phyloP scores from a whole-genome alignment of 2,329 filamentous ascomycete genomes.

The Aspergillus clavatus region DNA sequence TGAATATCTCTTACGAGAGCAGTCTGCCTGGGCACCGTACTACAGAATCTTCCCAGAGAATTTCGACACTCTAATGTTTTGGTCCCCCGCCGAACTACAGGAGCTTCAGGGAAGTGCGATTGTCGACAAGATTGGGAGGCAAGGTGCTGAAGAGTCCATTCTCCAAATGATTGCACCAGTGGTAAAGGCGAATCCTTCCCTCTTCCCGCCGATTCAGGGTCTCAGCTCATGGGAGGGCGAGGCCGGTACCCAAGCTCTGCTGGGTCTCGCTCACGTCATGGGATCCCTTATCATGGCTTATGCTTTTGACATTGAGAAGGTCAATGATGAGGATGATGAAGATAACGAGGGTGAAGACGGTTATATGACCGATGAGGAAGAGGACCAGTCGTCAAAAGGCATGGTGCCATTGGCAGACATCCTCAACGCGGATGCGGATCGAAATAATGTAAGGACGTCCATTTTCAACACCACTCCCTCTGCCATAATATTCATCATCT shows the following conservation, averaged over 20 bases:
- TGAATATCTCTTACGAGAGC: conserved; percentile 57
- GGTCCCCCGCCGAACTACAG: conserved; percentile 64
- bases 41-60: conserved; percentile 65
- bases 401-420: conserved; percentile 92
- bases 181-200: conserved; percentile 36
- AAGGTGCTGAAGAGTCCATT: conserved; percentile 67
- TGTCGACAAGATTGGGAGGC: conserved; percentile 69
- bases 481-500: conserved; percentile 2
- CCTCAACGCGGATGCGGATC: conserved; percentile 77
- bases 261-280: conserved; percentile 68
- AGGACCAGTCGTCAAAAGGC: conserved; percentile 65
- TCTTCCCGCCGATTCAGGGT: conserved; percentile 38
- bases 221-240: conserved; percentile 40
- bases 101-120: conserved; percentile 74
- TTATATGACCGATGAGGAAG: conserved; percentile 58
- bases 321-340: conserved; percentile 55
- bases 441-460: conserved; percentile 61
- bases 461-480: not conserved
- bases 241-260: conserved; percentile 43
- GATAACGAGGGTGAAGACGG: conserved; percentile 41
- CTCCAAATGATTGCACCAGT: conserved; percentile 52
- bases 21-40: conserved; percentile 72
- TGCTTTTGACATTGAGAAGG: conserved; percentile 71
- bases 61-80: conserved; percentile 91
- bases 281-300: conserved; percentile 89